Base-by-base conservation (phyloP, 352 stramenopile species). In the Globisporangium camurandrum region DNA sequence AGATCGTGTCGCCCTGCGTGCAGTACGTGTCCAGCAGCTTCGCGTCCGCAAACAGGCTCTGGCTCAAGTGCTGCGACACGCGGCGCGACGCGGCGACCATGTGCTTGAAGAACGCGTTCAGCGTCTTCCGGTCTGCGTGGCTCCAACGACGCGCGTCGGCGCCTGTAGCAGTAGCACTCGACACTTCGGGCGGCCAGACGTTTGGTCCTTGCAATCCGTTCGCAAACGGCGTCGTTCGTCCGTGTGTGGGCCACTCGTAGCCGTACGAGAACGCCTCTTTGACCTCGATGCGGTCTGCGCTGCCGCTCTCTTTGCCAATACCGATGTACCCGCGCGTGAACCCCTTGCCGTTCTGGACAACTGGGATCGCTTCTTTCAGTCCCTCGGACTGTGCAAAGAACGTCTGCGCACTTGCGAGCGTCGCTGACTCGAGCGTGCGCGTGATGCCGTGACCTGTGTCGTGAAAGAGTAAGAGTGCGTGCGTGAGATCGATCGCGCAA, bases 241-340 rank as follows among this genome's bases (percentile, higher is more conserved):
- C 56, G 4, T 34, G 23, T 9, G 56, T 26, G 0, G 61, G 62
- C 80, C 80, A 91, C 46, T 91, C 80, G 59, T 77, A 88, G 27
- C 80, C 80, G 59, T 88, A 91, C 10, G 80, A 91, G 31, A 91
- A 91, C 3, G 72, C 77, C 49, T 91, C 80, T 48, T 91, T 91
- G 28, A 91, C 80, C 47, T 91, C 76, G 24, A 90, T 77, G 34
- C 73, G 71, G 39, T 88, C 75, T n/a, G 64, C 64, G 54, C 75
- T 88, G 45, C 80, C 76, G 57, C 80, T 88, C 56, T 91, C 80
- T 54, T 80, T 83, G 42, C 80, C 80, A 30, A 91, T 66, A 26
- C 75, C 77, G 50, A 91, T 88, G 69, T 75, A 88, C 9, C 80
- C 80, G 36, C 80, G 80, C 50, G 78, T 88, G 53, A 91, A 91